Conservation (phyloP, 352 stramenopile genomes). For the Phytophthora pseudosyringae region DNA sequence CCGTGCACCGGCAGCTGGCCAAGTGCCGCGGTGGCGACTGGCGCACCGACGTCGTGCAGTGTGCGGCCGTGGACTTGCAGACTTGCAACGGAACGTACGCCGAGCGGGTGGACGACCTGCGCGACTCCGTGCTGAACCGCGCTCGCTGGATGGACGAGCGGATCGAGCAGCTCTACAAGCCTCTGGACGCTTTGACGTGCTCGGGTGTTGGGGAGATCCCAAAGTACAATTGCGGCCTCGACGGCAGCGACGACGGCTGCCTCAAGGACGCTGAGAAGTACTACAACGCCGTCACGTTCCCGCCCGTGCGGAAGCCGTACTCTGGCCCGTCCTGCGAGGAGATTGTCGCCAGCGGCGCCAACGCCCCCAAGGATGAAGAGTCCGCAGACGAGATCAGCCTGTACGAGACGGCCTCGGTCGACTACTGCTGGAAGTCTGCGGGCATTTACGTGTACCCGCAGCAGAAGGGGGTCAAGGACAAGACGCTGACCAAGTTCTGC, state of each 20-base stretch:
- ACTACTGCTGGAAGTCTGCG: conserved; percentile 76
- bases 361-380: conserved; percentile 23
- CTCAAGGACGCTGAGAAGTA: conserved; percentile 62
- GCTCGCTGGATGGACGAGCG: conserved; percentile 78
- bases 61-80: conserved; percentile 55
- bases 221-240: conserved; percentile 70
- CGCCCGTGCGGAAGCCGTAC: conserved; percentile 60
- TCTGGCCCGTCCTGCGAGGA: conserved; percentile 43
- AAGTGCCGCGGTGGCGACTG: conserved; percentile 62
- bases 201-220: conserved; percentile 66
- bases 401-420: conserved; percentile 57
- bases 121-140: conserved; percentile 51
- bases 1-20: conserved; percentile 53
- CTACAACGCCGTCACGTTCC: conserved; percentile 65
- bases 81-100: conserved; percentile 70
- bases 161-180: conserved; percentile 74
- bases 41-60: conserved; percentile 59
- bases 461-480: conserved; percentile 68
- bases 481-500: conserved; percentile 66
- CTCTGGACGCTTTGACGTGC: conserved; percentile 57
- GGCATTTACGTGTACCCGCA: conserved; percentile 65
- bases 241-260: conserved; percentile 69
- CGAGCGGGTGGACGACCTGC: conserved; percentile 54
- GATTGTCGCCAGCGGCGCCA: conserved; percentile 19
- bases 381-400: conserved; percentile 26